Conservation (phyloP, 352 stramenopile genomes). For the Phytopythium mirpurense region DNA sequence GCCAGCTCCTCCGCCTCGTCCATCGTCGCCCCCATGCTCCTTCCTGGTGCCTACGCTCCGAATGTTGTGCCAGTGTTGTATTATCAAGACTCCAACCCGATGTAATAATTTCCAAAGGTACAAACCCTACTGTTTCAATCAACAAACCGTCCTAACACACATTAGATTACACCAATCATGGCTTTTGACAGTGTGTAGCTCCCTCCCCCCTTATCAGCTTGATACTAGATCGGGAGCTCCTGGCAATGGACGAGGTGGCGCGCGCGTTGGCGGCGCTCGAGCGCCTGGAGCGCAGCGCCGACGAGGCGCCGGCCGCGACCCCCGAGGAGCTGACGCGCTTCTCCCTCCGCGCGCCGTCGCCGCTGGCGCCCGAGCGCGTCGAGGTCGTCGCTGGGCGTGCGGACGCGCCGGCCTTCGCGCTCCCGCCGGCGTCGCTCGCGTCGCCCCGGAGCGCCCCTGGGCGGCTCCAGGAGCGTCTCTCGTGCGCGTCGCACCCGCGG, state of each 20-base stretch:
- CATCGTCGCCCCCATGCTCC: slow-evolving; percentile 21
- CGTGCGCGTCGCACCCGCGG: slow-evolving; percentile 21
- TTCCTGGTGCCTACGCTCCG: too few species aligned
- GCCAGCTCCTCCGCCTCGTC: slow-evolving; percentile 67
- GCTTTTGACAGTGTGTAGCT: too few species aligned
- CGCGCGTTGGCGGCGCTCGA: slow-evolving; percentile 32
- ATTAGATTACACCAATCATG: too few species aligned
- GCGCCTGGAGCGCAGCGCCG: slow-evolving; percentile 23
- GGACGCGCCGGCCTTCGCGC: slow-evolving; percentile 20
- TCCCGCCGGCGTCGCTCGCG: slow-evolving; percentile 31
- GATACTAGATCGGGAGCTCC: too few species aligned
- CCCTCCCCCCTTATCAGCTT: too few species aligned
- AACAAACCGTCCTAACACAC: too few species aligned
- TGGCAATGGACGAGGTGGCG: slow-evolving; percentile 25
- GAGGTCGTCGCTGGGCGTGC: slow-evolving; percentile 28
- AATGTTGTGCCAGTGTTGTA: neutral
- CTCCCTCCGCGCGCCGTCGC: slow-evolving; percentile 33
- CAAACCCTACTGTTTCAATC: too few species aligned
- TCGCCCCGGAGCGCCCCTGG: slow-evolving; percentile 25
- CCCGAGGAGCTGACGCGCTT: slow-evolving; percentile 37
- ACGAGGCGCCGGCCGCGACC: neutral
- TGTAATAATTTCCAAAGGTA: too few species aligned
- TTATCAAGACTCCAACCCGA: too few species aligned
- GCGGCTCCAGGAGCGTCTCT: slow-evolving; percentile 20
- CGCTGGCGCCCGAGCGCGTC: slow-evolving; percentile 36